Conservation (phyloP, 179 eudicot species). For the Beta lomatogona region DNA sequence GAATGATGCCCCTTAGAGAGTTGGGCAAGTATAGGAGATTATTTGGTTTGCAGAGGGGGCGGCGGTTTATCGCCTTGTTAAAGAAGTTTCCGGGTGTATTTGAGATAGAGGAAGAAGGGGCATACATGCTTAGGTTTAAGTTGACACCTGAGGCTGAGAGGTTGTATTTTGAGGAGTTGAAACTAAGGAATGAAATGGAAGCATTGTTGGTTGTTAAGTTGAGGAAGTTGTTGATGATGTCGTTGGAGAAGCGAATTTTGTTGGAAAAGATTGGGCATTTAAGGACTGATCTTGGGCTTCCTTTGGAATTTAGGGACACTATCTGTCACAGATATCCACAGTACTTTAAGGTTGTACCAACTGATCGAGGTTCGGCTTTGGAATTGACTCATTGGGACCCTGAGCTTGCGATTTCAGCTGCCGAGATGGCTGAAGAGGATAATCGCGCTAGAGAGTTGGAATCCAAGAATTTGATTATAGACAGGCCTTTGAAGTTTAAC, state of each 20-base stretch:
- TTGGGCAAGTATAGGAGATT: conserved; percentile 72
- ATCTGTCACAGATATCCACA: conserved; percentile 94
- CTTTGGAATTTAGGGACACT: conserved; percentile 80
- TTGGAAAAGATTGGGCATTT: conserved; percentile 84
- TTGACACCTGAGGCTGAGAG: conserved; percentile 93
- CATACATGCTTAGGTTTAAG: conserved; percentile 66
- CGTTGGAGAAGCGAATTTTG: conserved; percentile 75
- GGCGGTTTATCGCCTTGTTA: conserved; percentile 75
- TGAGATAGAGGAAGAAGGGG: conserved; percentile 92
- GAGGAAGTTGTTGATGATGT: conserved; percentile 94
- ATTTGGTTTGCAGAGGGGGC: conserved; percentile 61
- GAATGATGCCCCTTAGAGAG: conserved; percentile 71
- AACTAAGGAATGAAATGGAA: conserved; percentile 86
- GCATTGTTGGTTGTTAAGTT: conserved; percentile 68
- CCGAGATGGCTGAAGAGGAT: conserved; percentile 88
- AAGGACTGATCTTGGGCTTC: conserved; percentile 88
- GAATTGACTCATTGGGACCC: conserved; percentile 98
- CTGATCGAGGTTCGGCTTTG: conserved; percentile 78
- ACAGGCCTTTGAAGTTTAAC: conserved; percentile 79
- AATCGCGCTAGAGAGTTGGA: conserved; percentile 52
- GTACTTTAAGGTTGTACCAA: conserved; percentile 73
- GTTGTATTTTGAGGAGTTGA: conserved; percentile 88
- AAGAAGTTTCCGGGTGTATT: conserved; percentile 87
- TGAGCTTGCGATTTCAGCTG: conserved; percentile 89
- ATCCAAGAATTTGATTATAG: conserved; percentile 82